phyloP scores from a whole-genome alignment of 2,329 filamentous ascomycete species.

The Drechslerella dactyloides region DNA sequence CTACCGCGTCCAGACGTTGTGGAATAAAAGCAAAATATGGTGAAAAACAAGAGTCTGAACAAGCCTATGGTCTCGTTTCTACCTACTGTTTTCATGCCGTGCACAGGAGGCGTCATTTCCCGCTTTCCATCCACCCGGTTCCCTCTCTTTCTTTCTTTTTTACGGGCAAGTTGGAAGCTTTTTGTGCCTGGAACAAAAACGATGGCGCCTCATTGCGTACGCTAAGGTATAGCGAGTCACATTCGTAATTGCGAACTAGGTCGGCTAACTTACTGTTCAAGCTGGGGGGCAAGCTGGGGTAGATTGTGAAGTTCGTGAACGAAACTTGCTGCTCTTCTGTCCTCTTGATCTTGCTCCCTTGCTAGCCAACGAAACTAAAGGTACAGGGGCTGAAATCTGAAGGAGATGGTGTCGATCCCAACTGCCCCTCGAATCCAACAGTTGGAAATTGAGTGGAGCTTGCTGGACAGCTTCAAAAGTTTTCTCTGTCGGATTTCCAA shows the following conservation, averaged over 20 bases:
- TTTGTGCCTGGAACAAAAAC: too few relatives aligned
- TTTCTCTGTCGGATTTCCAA: not conserved
- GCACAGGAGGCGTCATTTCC: conserved; percentile 47
- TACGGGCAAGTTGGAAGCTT: conserved; percentile 24
- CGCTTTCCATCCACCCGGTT: not conserved
- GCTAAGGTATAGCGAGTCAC: not conserved
- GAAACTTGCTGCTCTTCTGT: too few relatives aligned
- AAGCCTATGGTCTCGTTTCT: conserved; percentile 14
- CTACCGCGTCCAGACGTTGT: not conserved
- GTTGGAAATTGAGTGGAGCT: not conserved
- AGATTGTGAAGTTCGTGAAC: too few relatives aligned
- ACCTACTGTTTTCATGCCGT: conserved; percentile 29
- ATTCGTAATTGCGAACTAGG: not conserved
- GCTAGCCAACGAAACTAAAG: not conserved
- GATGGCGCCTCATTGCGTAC: conserved; percentile 27
- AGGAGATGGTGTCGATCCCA: not conserved
- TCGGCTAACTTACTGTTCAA: not conserved
- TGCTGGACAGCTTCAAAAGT: not conserved
- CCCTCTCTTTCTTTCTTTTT: conserved; percentile 1
- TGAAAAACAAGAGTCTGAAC: conserved; percentile 4
- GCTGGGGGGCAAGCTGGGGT: not conserved
- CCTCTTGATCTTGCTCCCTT: too few relatives aligned
- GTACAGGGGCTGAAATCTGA: not conserved
- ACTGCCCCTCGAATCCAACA: not conserved
- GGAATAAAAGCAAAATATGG: not conserved